Conservation (phyloP, 768 basidiomycete species). For the Tulasnella calospora region DNA sequence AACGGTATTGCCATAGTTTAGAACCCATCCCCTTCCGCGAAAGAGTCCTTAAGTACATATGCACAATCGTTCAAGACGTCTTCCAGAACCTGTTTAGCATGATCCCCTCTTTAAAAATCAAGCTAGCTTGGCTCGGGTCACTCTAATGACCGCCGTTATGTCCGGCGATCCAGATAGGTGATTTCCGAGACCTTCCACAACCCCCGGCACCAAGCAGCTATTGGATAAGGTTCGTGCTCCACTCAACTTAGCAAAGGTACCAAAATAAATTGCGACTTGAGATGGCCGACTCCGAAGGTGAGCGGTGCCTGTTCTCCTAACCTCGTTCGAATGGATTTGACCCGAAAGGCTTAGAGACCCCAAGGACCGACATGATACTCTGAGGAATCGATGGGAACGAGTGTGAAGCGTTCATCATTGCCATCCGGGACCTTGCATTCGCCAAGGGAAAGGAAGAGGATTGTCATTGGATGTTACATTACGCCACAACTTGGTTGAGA, state of each 20-base stretch:
- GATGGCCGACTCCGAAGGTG: background rate
- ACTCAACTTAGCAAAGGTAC: background rate
- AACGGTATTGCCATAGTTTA: no score
- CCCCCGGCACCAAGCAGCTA: no score
- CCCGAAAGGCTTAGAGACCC: background rate
- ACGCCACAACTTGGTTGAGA: background rate
- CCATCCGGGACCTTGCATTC: background rate
- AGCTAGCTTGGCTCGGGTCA: no score
- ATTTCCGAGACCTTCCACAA: no score
- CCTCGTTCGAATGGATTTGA: background rate
- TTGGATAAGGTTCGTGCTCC: no score
- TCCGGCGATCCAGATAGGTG: no score
- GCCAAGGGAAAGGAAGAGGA: background rate
- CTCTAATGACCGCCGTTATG: no score
- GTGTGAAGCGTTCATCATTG: background rate
- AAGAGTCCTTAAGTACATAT: no score
- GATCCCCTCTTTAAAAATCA: no score
- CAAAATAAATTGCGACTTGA: background rate
- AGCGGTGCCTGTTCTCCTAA: background rate
- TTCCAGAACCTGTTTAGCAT: no score
- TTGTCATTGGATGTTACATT: background rate
- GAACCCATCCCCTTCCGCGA: no score
- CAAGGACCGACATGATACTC: background rate
- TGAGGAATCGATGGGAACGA: background rate
- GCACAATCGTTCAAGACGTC: no score